Conservation (phyloP, 768 basidiomycete genomes). For the Collybia nuda region DNA sequence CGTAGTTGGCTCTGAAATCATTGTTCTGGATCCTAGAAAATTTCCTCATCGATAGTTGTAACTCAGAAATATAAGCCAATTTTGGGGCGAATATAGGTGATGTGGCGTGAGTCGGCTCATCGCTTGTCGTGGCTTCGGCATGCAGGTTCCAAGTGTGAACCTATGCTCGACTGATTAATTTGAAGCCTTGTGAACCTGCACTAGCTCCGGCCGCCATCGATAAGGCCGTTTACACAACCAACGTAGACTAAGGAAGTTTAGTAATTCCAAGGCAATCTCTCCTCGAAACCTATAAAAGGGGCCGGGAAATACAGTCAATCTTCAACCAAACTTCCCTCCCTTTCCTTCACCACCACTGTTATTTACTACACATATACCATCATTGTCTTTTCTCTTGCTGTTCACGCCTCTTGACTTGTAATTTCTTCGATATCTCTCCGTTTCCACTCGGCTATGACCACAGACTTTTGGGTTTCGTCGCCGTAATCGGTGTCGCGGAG, state of each 20-base stretch:
- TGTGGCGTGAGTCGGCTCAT: too few species aligned
- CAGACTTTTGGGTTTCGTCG: constrained; percentile 23
- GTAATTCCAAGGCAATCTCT: constrained; percentile 7
- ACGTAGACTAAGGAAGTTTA: constrained; percentile 4
- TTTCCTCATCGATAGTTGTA: too few species aligned
- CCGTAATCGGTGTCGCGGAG: constrained; percentile 33
- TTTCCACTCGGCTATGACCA: constrained; percentile 32
- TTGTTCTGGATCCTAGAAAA: too few species aligned
- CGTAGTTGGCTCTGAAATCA: too few species aligned
- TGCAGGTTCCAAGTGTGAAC: too few species aligned
- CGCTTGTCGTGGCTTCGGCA: too few species aligned
- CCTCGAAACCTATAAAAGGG: constrained; percentile 2
- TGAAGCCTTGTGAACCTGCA: background rate
- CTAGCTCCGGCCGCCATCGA: constrained; percentile 24
- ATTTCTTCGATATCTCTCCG: constrained; percentile 25
- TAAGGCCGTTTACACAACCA: constrained; percentile 6
- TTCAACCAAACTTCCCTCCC: background rate
- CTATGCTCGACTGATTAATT: background rate
- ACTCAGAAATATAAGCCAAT: too few species aligned
- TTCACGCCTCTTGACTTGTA: constrained; percentile 6
- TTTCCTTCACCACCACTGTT: background rate
- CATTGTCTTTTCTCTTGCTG: background rate
- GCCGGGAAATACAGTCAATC: constrained; percentile 1
- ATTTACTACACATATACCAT: background rate
- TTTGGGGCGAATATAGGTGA: too few species aligned